Conservation (phyloP, 164 flowering plant species). For the Chloranthus sessilifolius region DNA sequence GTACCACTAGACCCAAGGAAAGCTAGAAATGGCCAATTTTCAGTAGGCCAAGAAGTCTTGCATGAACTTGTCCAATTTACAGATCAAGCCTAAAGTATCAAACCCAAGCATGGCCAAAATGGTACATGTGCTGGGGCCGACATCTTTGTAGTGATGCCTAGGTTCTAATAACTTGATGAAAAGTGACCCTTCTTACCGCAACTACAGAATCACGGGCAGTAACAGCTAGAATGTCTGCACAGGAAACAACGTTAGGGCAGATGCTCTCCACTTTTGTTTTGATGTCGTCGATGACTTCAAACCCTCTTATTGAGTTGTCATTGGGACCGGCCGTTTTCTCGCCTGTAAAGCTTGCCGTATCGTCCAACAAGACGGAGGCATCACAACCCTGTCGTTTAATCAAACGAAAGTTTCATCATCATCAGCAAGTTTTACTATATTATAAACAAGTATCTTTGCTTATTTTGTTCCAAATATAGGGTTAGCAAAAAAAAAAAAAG, state of each 20-base stretch:
- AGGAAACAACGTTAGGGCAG: constrained; percentile 10
- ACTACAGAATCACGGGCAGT: constrained; percentile 14
- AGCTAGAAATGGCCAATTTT: no score
- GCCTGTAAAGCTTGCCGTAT: constrained; percentile 11
- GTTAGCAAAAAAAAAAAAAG: no score
- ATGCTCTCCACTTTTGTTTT: constrained; percentile 5
- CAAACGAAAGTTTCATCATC: neutral
- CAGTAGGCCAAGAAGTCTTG: no score
- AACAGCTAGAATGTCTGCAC: constrained; percentile 12
- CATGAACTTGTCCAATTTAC: no score
- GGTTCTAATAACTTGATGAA: no score
- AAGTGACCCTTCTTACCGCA: no score
- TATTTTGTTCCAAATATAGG: no score
- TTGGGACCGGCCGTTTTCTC: constrained; percentile 10
- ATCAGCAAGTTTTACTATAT: neutral
- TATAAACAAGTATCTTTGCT: no score
- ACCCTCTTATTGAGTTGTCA: constrained; percentile 6
- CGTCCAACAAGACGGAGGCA: constrained; percentile 10
- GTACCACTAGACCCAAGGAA: no score
- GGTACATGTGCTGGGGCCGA: no score
- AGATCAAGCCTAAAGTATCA: neutral
- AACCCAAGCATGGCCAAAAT: no score
- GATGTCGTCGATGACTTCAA: constrained; percentile 11
- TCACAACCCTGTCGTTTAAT: constrained; percentile 8
- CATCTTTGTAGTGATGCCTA: no score